A percentile compares a stretch with the other conserved stretches of the same genome.
Evolutionary conservation across 768 basidiomycete genomes (phyloP).

Genomic region (Lentinula aciculospora): DNA sequence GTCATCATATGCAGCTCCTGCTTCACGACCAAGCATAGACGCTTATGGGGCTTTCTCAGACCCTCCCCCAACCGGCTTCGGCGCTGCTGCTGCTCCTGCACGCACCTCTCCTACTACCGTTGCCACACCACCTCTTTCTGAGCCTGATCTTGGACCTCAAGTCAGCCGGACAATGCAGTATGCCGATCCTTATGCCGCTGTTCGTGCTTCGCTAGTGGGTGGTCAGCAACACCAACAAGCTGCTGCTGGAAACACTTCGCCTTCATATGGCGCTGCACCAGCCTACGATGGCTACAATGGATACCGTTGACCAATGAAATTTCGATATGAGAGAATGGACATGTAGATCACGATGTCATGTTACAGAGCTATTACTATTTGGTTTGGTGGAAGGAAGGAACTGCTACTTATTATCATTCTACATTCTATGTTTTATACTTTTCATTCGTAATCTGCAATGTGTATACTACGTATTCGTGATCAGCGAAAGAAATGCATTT

Average conservation of each 20-base stretch:
- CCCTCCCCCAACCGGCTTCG: conserved; percentile 75
- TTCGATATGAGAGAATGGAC: background rate
- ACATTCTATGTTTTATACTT: background rate
- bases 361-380: background rate
- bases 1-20: conserved; percentile 17
- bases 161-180: conserved; percentile 93
- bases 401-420: background rate
- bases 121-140: conserved; percentile 33
- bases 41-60: conserved; percentile 90
- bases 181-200: conserved; percentile 83
- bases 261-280: background rate
- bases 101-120: conserved; percentile 11
- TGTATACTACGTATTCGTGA: conserved; percentile 1
- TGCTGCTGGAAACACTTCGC: background rate
- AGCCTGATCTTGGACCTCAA: conserved; percentile 42
- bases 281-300: conserved; percentile 2
- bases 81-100: conserved; percentile 21
- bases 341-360: background rate
- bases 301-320: background rate
- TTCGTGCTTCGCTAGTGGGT: conserved; percentile 52
- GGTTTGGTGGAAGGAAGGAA: background rate
- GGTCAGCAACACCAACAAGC: conserved; percentile 12
- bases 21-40: conserved; percentile 66
- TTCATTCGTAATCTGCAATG: background rate
- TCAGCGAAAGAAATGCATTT: background rate